Conservation (phyloP, 2,329 filamentous ascomycete species). For the Calonectria leucothoes region DNA sequence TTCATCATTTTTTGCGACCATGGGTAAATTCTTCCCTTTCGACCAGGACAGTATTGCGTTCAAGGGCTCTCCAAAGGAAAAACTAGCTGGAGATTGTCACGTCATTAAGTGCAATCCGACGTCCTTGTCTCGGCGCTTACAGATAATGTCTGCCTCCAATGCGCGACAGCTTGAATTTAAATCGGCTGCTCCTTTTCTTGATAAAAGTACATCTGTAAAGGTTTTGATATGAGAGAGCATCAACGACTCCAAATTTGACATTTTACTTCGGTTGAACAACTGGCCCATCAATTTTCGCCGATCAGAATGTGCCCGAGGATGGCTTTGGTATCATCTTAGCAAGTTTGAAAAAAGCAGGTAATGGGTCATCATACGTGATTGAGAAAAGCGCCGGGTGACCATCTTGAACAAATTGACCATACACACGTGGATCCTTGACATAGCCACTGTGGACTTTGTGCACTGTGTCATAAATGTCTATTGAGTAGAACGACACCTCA, state of each 20-base stretch:
- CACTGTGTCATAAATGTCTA: conserved; percentile 38
- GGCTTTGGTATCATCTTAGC: conserved; percentile 26
- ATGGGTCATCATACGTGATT: conserved; percentile 30
- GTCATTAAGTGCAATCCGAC: background rate
- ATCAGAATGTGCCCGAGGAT: conserved; percentile 42
- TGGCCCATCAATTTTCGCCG: conserved; percentile 44
- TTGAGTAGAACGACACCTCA: conserved; percentile 42
- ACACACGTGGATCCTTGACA: conserved; percentile 40
- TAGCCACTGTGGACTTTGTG: conserved; percentile 41
- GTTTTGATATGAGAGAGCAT: conserved; percentile 35
- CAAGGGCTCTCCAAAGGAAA: conserved; percentile 41
- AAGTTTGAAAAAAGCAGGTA: background rate
- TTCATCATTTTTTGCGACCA: conserved; percentile 43
- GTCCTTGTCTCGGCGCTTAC: background rate
- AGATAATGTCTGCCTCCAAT: conserved; percentile 33
- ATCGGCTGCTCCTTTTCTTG: background rate
- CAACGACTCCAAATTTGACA: conserved; percentile 37
- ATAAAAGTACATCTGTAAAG: conserved; percentile 22
- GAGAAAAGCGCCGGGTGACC: conserved; percentile 44
- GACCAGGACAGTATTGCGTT: conserved; percentile 39
- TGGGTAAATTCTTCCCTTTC: conserved; percentile 29
- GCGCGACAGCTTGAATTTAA: conserved; percentile 11
- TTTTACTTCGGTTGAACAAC: conserved; percentile 42
- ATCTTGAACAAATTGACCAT: conserved; percentile 44
- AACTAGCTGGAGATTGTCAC: conserved; percentile 32